Evolutionary conservation across 2,329 filamentous ascomycete species (phyloP).

Genomic region (Cladosporium sp.): DNA sequence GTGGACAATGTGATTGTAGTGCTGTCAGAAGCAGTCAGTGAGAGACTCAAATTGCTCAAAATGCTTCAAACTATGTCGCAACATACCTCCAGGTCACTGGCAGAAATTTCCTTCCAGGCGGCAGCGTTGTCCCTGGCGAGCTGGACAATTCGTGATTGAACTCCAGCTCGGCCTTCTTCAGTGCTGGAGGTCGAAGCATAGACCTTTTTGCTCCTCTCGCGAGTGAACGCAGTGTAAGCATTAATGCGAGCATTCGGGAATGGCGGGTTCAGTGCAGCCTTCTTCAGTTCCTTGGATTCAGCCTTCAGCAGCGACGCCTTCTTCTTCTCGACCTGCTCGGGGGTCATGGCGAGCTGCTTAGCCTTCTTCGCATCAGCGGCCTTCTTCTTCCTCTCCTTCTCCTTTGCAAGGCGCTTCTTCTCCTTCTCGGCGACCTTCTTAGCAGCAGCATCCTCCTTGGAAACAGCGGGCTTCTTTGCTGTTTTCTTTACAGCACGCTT

Average conservation of each 20-base stretch:
- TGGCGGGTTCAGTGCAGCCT: constrained; percentile 36
- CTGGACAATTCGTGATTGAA: constrained; percentile 25
- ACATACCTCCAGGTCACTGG: constrained; percentile 44
- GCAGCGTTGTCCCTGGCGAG: constrained; percentile 31
- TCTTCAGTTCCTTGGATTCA: constrained; percentile 33
- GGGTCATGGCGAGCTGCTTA: constrained; percentile 11
- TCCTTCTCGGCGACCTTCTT: constrained; percentile 20
- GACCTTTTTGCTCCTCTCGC: background rate
- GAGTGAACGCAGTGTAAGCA: constrained; percentile 28
- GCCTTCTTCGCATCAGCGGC: constrained; percentile 21
- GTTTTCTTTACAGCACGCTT: constrained; percentile 28
- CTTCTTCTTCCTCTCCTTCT: constrained; percentile 13
- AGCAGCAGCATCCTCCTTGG: constrained; percentile 18
- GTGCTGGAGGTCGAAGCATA: too few relatives aligned
- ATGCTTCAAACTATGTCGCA: too few relatives aligned
- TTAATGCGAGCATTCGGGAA: background rate
- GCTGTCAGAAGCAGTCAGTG: constrained; percentile 36
- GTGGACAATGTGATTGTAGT: constrained; percentile 49
- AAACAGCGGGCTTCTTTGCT: constrained; percentile 16
- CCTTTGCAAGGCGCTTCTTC: constrained; percentile 13
- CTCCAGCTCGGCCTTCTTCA: too few relatives aligned
- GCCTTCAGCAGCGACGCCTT: constrained; percentile 16
- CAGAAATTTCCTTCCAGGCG: constrained; percentile 46
- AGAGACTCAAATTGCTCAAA: background rate
- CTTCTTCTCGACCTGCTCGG: constrained; percentile 15